Percentiles rank a stretch among this genome's conserved stretches.
Conservation (phyloP, 331 rosid genomes). For the Pyrus hybrid region DNA sequence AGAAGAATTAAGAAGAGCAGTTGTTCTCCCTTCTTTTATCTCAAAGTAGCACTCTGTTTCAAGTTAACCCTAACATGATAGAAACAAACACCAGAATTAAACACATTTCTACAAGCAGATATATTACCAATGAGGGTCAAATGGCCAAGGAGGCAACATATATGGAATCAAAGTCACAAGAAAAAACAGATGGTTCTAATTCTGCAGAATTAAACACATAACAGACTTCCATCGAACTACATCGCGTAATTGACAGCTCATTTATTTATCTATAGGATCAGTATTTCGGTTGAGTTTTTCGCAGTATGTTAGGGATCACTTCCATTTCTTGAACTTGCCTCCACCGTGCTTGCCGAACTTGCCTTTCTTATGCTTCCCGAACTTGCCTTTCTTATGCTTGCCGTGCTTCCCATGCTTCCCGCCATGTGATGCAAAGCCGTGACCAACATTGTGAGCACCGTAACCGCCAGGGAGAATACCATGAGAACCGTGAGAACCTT, state of each 20-base stretch:
- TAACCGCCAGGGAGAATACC: neutral
- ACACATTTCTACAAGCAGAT: too few species aligned
- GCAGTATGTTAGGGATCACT: slow-evolving; percentile 18
- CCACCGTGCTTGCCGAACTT: slow-evolving; percentile 11
- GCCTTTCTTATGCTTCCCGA: slow-evolving; percentile 41
- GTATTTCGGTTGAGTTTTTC: too few species aligned
- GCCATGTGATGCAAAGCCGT: slow-evolving; percentile 47
- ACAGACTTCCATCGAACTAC: neutral
- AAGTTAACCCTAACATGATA: too few species aligned
- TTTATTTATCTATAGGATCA: neutral
- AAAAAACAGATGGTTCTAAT: neutral
- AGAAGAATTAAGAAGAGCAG: too few species aligned
- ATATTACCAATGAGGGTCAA: neutral
- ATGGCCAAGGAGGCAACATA: neutral
- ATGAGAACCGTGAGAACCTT: neutral
- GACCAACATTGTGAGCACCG: slow-evolving; percentile 7
- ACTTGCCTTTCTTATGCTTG: slow-evolving; percentile 21
- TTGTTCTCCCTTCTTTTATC: too few species aligned
- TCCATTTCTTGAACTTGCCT: slow-evolving; percentile 49
- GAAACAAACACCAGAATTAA: too few species aligned
- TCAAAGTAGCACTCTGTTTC: too few species aligned
- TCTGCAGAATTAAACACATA: neutral
- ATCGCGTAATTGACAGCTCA: neutral
- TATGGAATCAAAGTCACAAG: neutral
- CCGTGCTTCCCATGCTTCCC: slow-evolving; percentile 39